phyloP scores from a whole-genome alignment of 345 rosid genomes.

The Eucalyptus erythrocorys region DNA sequence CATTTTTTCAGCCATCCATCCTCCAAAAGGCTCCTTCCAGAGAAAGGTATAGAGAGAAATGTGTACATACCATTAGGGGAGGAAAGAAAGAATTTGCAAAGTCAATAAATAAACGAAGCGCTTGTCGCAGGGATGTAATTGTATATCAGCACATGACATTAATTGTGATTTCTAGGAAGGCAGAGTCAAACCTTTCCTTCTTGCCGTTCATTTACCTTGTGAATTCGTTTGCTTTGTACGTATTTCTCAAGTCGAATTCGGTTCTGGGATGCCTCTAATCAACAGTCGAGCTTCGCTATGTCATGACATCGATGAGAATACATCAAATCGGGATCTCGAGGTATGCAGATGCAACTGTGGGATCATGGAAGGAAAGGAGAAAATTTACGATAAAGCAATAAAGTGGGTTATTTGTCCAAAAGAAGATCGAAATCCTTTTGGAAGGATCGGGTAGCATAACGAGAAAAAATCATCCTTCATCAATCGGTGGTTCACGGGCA shows the following conservation, averaged over 20 bases:
- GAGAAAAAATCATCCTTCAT: background rate
- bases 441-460: background rate
- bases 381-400: background rate
- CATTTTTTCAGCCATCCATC: background rate
- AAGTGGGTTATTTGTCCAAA: background rate
- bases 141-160: background rate
- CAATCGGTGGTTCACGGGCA: background rate
- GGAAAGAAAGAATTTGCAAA: background rate
- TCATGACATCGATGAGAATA: background rate
- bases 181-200: background rate
- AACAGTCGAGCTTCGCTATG: background rate
- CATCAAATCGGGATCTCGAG: background rate
- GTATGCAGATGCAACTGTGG: background rate
- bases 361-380: background rate
- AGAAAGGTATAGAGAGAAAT: background rate
- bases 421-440: background rate
- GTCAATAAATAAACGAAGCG: background rate
- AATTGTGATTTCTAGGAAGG: background rate
- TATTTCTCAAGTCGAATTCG: background rate
- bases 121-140: background rate
- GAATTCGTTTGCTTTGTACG: background rate
- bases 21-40: background rate
- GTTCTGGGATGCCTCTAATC: background rate
- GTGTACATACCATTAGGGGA: background rate
- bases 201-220: background rate